Conservation (phyloP, 805 yeast genomes). For the Saccharomyces kudriavzevii region DNA sequence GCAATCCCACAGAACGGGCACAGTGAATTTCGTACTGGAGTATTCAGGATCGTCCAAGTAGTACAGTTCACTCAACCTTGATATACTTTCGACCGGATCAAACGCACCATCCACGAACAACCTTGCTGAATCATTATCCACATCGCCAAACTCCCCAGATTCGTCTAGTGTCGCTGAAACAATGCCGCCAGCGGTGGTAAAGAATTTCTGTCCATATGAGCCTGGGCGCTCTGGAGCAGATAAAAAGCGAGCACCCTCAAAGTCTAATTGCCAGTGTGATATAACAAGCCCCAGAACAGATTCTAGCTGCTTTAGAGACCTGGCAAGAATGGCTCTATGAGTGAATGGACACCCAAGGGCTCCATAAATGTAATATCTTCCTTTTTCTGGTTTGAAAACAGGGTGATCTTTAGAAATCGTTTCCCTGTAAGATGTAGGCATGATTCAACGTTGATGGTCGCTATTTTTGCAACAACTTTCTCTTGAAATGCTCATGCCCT, state of each 20-base stretch:
- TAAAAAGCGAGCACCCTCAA: not conserved
- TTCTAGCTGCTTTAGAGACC: not conserved
- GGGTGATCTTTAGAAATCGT: not conserved
- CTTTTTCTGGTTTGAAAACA: not conserved
- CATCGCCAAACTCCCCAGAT: not conserved
- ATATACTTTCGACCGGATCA: not conserved
- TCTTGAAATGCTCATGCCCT: not conserved
- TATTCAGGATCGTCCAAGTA: not conserved
- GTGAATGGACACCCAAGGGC: not conserved
- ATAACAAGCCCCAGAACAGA: not conserved
- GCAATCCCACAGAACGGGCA: not conserved
- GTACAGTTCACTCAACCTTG: not conserved
- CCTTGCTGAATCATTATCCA: not conserved
- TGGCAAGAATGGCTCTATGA: not conserved
- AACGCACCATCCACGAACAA: not conserved
- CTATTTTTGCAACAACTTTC: not conserved
- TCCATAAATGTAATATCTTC: not conserved
- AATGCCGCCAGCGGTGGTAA: slow-evolving; percentile 17
- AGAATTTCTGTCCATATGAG: not conserved
- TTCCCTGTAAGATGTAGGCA: not conserved
- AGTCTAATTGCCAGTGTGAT: not conserved
- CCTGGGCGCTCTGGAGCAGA: not conserved
- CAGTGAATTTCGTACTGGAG: not conserved
- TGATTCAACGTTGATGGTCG: not conserved
- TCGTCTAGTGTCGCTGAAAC: not conserved